Percentiles rank a stretch among this genome's conserved stretches.
Evolutionary conservation across 495 filamentous ascomycete species (phyloP).

Genomic region (Daldinia loculata): DNA sequence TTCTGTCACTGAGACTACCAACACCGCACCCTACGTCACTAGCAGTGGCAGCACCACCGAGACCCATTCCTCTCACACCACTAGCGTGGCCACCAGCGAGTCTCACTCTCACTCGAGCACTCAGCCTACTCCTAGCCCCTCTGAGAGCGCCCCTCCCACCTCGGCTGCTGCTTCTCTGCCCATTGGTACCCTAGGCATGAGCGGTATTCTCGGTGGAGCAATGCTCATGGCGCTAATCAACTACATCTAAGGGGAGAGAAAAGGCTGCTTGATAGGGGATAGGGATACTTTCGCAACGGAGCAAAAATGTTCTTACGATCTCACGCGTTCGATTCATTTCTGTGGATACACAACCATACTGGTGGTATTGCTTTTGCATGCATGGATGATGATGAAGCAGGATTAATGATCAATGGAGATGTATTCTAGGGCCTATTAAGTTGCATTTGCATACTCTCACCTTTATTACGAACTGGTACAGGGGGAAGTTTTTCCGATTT

Average conservation of each 20-base stretch:
- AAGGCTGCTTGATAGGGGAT: background rate
- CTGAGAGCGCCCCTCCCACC: conserved; percentile 28
- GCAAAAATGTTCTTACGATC: conserved; percentile 17
- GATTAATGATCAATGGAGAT: conserved; percentile 25
- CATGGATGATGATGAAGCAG: conserved; percentile 32
- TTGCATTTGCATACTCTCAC: conserved; percentile 40
- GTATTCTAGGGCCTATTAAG: conserved; percentile 30
- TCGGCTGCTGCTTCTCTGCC: conserved; percentile 28
- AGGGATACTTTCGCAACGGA: background rate
- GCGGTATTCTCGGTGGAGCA: conserved; percentile 47
- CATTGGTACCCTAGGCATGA: conserved; percentile 43
- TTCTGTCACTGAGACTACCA: conserved; percentile 23
- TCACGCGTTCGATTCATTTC: conserved; percentile 31
- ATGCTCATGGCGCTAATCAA: conserved; percentile 35
- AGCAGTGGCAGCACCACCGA: conserved; percentile 18
- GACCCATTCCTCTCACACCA: conserved; percentile 19
- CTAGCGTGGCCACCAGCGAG: conserved; percentile 22
- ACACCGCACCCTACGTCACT: conserved; percentile 17
- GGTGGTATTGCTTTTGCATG: conserved; percentile 32
- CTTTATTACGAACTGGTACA: background rate
- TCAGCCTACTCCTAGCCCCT: conserved; percentile 21
- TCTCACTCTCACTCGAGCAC: conserved; percentile 27
- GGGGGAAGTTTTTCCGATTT: conserved; percentile 9
- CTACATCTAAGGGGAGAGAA: conserved; percentile 34
- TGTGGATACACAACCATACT: conserved; percentile 36